These are phyloP conservation scores for Papiliotrema flavescens DNA, from an alignment of 1,284 basidiomycete species.

Conservation along the genomic window DNA sequence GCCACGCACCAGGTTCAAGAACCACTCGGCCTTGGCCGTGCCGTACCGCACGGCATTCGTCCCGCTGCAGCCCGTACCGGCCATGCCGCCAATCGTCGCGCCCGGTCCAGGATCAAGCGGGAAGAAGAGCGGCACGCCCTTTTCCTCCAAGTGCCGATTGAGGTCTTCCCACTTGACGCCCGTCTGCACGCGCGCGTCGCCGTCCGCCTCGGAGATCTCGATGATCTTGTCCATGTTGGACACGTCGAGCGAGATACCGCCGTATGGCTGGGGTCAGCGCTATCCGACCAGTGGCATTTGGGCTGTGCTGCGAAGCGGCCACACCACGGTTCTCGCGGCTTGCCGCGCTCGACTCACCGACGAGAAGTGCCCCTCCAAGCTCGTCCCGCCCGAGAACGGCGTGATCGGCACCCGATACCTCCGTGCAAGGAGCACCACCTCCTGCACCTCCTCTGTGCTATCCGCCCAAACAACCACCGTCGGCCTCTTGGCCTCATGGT, in stretches of 20 bases:
- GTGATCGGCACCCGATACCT: conserved; percentile 47
- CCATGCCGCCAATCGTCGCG: conserved; percentile 89
- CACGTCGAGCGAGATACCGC: conserved; percentile 82
- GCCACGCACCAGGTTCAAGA: conserved; percentile 65
- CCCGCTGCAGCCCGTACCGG: conserved; percentile 64
- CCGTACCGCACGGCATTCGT: conserved; percentile 88
- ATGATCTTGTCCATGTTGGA: conserved; percentile 79
- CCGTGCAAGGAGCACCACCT: conserved; percentile 39
- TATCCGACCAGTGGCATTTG: not conserved
- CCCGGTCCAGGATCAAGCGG: conserved; percentile 70
- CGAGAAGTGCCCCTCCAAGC: conserved; percentile 46
- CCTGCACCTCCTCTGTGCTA: conserved; percentile 42
- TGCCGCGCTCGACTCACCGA: conserved; percentile 27
- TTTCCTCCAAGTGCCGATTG: conserved; percentile 66
- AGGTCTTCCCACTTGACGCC: conserved; percentile 82
- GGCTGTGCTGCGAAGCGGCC: not conserved
- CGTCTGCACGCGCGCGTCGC: conserved; percentile 77
- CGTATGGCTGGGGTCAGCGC: conserved; percentile 46
- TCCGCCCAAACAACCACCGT: conserved; percentile 49
- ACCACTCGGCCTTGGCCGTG: conserved; percentile 79
- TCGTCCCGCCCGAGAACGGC: conserved; percentile 47
- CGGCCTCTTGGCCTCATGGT: conserved; percentile 45
- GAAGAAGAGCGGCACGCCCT: conserved; percentile 79
- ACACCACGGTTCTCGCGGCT: not conserved
- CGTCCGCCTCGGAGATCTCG: conserved; percentile 61